phyloP scores from a whole-genome alignment of 768 basidiomycete species.

The Omphalotus guepiniiformis region DNA sequence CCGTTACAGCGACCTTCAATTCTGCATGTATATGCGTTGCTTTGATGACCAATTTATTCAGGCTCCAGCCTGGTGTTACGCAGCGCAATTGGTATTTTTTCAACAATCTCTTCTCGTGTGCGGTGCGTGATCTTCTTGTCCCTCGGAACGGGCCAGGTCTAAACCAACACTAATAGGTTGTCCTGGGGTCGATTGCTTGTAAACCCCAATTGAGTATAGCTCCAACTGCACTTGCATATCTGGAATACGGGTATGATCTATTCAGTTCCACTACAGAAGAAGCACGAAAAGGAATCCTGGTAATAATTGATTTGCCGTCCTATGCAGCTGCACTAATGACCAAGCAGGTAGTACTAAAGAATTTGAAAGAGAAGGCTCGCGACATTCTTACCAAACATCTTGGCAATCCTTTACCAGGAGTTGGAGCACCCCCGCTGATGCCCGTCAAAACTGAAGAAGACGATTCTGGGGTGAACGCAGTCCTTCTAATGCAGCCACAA shows the following conservation, averaged over 20 bases:
- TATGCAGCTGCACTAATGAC: constrained; percentile 1
- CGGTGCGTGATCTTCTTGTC: no score
- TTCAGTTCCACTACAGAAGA: constrained; percentile 53
- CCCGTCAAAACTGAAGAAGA: no score
- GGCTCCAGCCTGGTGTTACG: constrained; percentile 58
- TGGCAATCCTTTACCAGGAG: no score
- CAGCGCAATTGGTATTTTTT: constrained; percentile 72
- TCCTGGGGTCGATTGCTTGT: constrained; percentile 63
- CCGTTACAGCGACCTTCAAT: constrained; percentile 62
- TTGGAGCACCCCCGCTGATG: no score
- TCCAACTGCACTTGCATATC: constrained; percentile 60
- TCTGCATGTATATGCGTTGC: constrained; percentile 68
- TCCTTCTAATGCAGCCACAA: no score
- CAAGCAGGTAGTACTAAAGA: constrained; percentile 55
- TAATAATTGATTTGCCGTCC: constrained; percentile 15
- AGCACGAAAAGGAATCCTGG: constrained; percentile 53
- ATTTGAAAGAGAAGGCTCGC: constrained; percentile 51
- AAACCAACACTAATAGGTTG: no score
- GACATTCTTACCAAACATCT: no score
- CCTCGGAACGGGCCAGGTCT: no score
- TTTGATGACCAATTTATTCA: constrained; percentile 57
- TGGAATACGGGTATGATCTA: constrained; percentile 56
- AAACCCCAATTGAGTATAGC: constrained; percentile 63
- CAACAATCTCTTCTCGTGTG: constrained; percentile 69
- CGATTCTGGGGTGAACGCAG: no score